phyloP scores from a whole-genome alignment of 768 basidiomycete genomes.

The Pulveroboletus sp. region DNA sequence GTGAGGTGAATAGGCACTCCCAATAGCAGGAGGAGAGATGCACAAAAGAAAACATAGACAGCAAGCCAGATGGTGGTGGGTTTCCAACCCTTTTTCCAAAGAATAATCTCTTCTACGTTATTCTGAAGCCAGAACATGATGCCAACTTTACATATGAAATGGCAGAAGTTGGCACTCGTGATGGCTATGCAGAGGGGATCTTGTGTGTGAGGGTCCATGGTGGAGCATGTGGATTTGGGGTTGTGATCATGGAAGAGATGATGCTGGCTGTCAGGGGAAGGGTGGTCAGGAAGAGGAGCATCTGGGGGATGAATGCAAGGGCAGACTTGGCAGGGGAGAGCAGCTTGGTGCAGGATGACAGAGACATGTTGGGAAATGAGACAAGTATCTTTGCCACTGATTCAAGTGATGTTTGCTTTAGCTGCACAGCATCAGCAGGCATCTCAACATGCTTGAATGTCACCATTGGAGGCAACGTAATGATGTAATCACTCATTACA shows the following conservation, averaged over 20 bases:
- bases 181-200: conserved; percentile 76
- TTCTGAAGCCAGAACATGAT: conserved; percentile 91
- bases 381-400: conserved; percentile 43
- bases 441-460: conserved; percentile 40
- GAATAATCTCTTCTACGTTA: conserved; percentile 74
- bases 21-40: conserved; percentile 24
- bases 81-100: conserved; percentile 78
- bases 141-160: conserved; percentile 72
- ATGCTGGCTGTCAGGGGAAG: conserved; percentile 3
- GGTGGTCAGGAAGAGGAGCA: conserved; percentile 30
- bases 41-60: conserved; percentile 76
- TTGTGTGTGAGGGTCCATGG: conserved; percentile 38
- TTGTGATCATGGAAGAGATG: conserved; percentile 20
- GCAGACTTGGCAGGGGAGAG: conserved; percentile 30
- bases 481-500: no score
- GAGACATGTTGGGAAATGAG: conserved; percentile 33
- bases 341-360: neutral
- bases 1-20: neutral
- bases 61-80: conserved; percentile 73
- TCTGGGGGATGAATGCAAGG: conserved; percentile 37
- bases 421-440: conserved; percentile 36
- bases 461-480: no score
- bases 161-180: conserved; percentile 59
- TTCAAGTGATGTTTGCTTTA: conserved; percentile 26
- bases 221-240: conserved; percentile 16